Percentiles rank a stretch among this genome's conserved stretches.
phyloP scores from a whole-genome alignment of 1,139 yeast genomes.

The Geotrichum bryndzae region DNA sequence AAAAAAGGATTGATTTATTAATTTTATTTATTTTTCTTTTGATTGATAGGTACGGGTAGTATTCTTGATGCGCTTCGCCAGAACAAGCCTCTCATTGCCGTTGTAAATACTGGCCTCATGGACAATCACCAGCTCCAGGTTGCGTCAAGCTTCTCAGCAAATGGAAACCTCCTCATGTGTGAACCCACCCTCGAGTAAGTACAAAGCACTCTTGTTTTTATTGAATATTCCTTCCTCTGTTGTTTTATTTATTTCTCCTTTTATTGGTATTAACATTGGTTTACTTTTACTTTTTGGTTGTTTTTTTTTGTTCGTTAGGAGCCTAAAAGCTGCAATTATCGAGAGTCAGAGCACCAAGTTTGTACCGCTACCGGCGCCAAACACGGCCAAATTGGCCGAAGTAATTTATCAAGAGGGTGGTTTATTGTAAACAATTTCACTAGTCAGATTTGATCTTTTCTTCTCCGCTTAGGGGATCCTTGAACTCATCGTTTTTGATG shows the following conservation, averaged over 20 bases:
- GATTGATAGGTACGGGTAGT: constrained; percentile 62
- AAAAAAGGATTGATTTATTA: not conserved
- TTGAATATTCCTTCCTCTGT: not conserved
- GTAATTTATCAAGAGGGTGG: constrained; percentile 28
- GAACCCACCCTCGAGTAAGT: constrained; percentile 12
- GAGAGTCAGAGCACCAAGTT: constrained; percentile 17
- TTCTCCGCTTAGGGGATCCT: constrained; percentile 24
- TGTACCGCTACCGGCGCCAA: constrained; percentile 24
- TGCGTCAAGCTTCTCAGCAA: constrained; percentile 49
- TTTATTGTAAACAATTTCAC: not conserved
- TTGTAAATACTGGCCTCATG: constrained; percentile 65
- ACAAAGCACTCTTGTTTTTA: not conserved
- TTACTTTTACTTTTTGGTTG: not conserved
- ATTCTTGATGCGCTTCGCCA: constrained; percentile 67
- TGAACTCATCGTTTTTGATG: constrained; percentile 31
- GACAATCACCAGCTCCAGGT: constrained; percentile 84
- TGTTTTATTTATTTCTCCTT: not conserved
- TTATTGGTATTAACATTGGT: not conserved
- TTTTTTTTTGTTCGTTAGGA: not conserved
- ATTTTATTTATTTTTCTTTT: too few species aligned
- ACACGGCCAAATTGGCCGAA: constrained; percentile 21
- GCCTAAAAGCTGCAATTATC: constrained; percentile 19
- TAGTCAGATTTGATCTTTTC: not conserved
- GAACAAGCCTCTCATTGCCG: constrained; percentile 56
- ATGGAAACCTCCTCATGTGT: constrained; percentile 35